phyloP scores from a whole-genome alignment of 108 stramenopile genomes.

The Halocafeteria seosinensis region DNA sequence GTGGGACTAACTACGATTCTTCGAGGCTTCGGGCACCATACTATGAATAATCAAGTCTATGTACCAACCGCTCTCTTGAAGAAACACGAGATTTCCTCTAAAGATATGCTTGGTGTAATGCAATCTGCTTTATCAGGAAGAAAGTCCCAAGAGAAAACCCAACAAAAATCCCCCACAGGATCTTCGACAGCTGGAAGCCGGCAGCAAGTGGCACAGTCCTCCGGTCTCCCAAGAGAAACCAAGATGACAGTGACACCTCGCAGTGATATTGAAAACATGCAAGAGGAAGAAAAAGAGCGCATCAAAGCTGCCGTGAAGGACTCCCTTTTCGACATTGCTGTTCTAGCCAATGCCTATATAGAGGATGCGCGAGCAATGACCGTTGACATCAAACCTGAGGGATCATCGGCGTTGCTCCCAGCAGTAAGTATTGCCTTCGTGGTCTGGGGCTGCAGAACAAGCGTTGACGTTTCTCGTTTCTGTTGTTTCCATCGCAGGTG shows the following conservation, averaged over 20 bases:
- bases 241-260: too few species aligned
- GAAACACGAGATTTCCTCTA: not conserved
- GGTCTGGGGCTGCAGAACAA: too few species aligned
- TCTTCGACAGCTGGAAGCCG: not conserved
- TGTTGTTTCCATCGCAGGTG: not conserved
- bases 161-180: too few species aligned
- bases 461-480: too few species aligned
- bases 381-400: not conserved
- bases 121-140: not conserved
- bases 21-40: not conserved
- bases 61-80: not conserved
- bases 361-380: not conserved
- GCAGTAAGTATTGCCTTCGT: too few species aligned
- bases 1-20: not conserved
- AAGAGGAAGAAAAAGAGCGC: too few species aligned
- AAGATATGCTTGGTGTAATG: not conserved
- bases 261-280: too few species aligned
- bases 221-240: too few species aligned
- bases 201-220: not conserved
- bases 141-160: too few species aligned
- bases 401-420: not conserved
- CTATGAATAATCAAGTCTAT: not conserved
- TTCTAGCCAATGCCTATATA: not conserved
- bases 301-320: not conserved
- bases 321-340: not conserved